Evolutionary conservation across 2,329 filamentous ascomycete genomes (phyloP), one percentile per base, ranked within the genome.

Genomic region (Hypoxylon sp.): DNA sequence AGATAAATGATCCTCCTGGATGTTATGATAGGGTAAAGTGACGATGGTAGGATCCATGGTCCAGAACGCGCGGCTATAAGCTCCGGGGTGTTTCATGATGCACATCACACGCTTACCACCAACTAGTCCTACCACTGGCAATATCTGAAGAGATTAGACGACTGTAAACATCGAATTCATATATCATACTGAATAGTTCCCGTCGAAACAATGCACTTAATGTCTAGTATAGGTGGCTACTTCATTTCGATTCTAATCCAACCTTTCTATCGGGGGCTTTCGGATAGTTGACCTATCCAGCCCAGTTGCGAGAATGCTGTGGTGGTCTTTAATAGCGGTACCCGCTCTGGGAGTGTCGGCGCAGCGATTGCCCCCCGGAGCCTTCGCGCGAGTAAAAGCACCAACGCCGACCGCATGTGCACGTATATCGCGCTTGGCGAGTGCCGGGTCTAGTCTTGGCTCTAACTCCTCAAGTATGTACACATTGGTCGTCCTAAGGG

Each of bases 321-420:
- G 46, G 56, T 59, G 24, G 57, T 62, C n/a, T 18, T 22, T 62
- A 45, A 44, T 65, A 20, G 20, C 58, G 16, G 38, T 60, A 44
- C 30, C 48, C 18, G 45, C 64, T 46, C 44, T 67, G 26, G 59
- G 60, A 16, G 70, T 68, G n/a, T 48, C 65, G 20, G 73, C 67
- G 9, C 64, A 61, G 38, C 67, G 69, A 49, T 61, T 66, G 26
- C 67, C 69, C 14, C 68, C 69, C 46, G 56, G 32, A 12, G 36
- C 61, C 12, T 48, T 59, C 12, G 33, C 59, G n/a, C 18, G 53
- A 9, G n/a, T 60, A 20, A 57, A 52, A 4, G 56, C 26, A 30
- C 12, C 54, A 16, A 70, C 71, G 28, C 59, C 71, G 22, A 36
- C 53, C 26, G 70, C 73, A 24, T 76, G 73, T 44, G 72, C 67